Evolutionary conservation across 2,329 filamentous ascomycete species (phyloP).

Genomic region (Beauveria sp.): DNA sequence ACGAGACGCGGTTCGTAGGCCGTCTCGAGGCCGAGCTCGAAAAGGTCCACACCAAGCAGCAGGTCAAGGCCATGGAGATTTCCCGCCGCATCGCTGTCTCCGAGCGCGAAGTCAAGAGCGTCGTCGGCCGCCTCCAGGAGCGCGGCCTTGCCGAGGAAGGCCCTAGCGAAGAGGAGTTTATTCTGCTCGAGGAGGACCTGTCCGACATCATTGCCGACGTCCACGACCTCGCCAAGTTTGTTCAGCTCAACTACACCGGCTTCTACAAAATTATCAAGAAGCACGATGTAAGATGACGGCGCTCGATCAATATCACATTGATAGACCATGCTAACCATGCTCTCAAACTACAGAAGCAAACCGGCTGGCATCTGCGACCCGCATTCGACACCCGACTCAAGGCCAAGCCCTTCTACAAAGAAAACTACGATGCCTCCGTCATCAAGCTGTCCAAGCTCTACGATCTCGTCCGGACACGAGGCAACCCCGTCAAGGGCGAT

Average conservation of each 20-base stretch:
- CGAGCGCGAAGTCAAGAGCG: conserved; percentile 83
- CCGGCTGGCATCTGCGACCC: conserved; percentile 83
- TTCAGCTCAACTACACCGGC: conserved; percentile 95
- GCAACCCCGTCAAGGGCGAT: conserved; percentile 88
- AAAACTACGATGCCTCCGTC: conserved; percentile 95
- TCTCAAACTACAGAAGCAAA: conserved; percentile 64
- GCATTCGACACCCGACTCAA: conserved; percentile 94
- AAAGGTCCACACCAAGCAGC: conserved; percentile 96
- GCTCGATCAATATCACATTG: too few species aligned
- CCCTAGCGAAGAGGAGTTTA: conserved; percentile 85
- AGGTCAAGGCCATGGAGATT: conserved; percentile 95
- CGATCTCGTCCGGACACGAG: conserved; percentile 86
- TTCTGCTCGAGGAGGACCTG: conserved; percentile 86
- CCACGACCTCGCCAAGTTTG: conserved; percentile 95
- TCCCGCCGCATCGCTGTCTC: conserved; percentile 79
- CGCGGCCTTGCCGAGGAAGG: conserved; percentile 48
- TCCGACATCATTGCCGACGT: conserved; percentile 98
- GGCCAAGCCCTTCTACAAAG: conserved; percentile 96
- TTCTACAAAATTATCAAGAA: conserved; percentile 99
- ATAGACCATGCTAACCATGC: not conserved
- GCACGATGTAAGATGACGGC: conserved; percentile 64
- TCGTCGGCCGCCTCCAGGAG: conserved; percentile 67
- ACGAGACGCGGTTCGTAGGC: conserved; percentile 82
- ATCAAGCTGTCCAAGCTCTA: conserved; percentile 93
- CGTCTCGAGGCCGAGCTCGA: conserved; percentile 88